Evolutionary conservation across 345 rosid genomes (phyloP), one percentile per base, ranked within the genome.

Genomic region (Salix exigua): DNA sequence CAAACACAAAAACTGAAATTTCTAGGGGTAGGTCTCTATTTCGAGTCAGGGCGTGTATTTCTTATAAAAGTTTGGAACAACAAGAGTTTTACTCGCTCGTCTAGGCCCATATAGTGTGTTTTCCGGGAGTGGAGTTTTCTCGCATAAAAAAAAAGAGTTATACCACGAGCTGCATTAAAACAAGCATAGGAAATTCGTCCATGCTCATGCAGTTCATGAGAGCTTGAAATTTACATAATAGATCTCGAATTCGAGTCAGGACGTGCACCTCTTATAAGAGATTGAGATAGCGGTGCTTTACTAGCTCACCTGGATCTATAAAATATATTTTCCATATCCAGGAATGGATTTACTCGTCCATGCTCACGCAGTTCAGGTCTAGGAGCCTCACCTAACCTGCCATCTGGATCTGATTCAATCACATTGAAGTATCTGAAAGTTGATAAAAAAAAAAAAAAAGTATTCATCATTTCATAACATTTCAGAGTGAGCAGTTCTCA

Each of bases 151-250:
- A 37, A 61, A 0, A 3, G 2, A 30, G 89, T 87, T 77, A 96
- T 91, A 19, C 94, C 91, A 73, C 92, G 96, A 87, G 99, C 98
- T 74, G 99, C 99, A 83, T 96, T 98, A 68, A 96, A 96, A 81
- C 98, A 96, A 61, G 99, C 97, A 71, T 97, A 97, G 68, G 97
- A 96, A 71, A 93, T 93, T 31, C 99, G 85, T 40, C 99, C 99
- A 74, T 96, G 99, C 58, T 96, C 97, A 5, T 97, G 97, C 62
- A 93, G 82, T 77, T 96, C 99, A 19, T 2, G 5, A 31, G 33
- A 0, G 33, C 5, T 31, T 31, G 1, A 31, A 31, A 31, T 31
- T 5, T 31, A 5, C 33, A 31, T 1, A 4, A 31, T 33, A 33
- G 35, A 0, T 33, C 35, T 33, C 35, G 35, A 33, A 5, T 33